Evolutionary conservation across 495 filamentous ascomycete genomes (phyloP).

Genomic region (Penicillium arizonense): DNA sequence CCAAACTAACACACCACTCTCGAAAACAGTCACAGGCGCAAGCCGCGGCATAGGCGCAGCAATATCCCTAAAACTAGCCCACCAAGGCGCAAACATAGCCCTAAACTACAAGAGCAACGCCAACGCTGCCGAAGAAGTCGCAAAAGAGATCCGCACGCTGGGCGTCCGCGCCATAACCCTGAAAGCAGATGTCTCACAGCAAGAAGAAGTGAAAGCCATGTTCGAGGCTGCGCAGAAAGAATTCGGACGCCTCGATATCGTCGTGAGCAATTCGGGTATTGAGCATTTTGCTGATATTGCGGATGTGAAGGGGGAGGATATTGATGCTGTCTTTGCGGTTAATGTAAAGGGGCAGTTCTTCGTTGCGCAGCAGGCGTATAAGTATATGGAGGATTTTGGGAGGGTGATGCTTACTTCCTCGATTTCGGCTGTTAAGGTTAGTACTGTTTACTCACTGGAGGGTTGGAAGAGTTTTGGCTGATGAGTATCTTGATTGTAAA

Average conservation of each 20-base stretch:
- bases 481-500: not conserved
- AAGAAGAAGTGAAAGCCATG: constrained; percentile 39
- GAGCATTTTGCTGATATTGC: constrained; percentile 48
- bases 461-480: not conserved
- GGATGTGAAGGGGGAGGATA: constrained; percentile 51
- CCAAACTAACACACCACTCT: not conserved
- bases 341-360: constrained; percentile 60
- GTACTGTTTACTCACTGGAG: not conserved
- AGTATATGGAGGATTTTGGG: constrained; percentile 50
- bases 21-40: constrained; percentile 27
- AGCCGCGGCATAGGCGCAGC: constrained; percentile 41
- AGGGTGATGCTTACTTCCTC: constrained; percentile 32
- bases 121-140: constrained; percentile 43
- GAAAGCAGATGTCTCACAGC: constrained; percentile 50
- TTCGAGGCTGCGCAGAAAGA: constrained; percentile 43
- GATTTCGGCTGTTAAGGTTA: constrained; percentile 30
- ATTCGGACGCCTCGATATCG: constrained; percentile 42
- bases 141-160: constrained; percentile 40
- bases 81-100: constrained; percentile 40
- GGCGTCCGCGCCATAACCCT: constrained; percentile 47
- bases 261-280: constrained; percentile 55
- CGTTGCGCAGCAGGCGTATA: constrained; percentile 67
- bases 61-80: constrained; percentile 38
- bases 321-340: constrained; percentile 52
- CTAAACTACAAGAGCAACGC: constrained; percentile 36